phyloP scores from a whole-genome alignment of 139 green algal genomes.

The Chlamydomonas schloesseri region DNA sequence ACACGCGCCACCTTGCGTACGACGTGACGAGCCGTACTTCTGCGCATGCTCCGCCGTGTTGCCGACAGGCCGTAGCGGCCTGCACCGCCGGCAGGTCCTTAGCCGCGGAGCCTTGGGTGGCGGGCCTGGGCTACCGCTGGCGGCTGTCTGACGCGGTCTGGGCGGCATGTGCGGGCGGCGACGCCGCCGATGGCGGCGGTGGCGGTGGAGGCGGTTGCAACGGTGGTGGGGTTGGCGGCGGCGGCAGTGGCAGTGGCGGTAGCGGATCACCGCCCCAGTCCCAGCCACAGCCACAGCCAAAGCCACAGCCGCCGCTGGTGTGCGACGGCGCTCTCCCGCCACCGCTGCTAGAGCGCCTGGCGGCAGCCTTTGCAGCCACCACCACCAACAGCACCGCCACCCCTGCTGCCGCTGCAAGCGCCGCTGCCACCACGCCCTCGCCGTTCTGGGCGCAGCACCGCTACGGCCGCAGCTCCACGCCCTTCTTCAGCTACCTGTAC shows the following conservation, averaged over 20 bases:
- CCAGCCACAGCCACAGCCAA: too few species aligned
- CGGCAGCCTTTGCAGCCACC: constrained; percentile 10
- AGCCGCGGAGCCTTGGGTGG: constrained; percentile 13
- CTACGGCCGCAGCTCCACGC: constrained; percentile 41
- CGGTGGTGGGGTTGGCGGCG: neutral
- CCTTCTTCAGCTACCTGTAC: constrained; percentile 57
- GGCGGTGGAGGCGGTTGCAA: neutral
- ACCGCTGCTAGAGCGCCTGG: constrained; percentile 9
- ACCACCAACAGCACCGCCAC: too few species aligned
- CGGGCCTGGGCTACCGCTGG: constrained; percentile 13
- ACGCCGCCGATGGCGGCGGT: neutral
- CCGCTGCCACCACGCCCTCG: neutral
- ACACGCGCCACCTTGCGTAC: too few species aligned
- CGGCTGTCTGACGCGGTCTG: constrained; percentile 41
- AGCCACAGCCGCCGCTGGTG: neutral
- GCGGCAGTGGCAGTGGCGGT: neutral
- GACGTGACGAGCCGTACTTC: neutral
- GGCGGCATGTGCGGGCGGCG: neutral
- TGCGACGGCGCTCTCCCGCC: constrained; percentile 2
- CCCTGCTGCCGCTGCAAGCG: too few species aligned
- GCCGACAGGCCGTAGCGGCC: constrained; percentile 3
- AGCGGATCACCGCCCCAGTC: too few species aligned
- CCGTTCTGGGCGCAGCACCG: constrained; percentile 50
- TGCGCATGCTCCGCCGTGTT: neutral
- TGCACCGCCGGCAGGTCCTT: neutral